phyloP scores from a whole-genome alignment of 2,329 filamentous ascomycete genomes.

The Alternaria sp. region DNA sequence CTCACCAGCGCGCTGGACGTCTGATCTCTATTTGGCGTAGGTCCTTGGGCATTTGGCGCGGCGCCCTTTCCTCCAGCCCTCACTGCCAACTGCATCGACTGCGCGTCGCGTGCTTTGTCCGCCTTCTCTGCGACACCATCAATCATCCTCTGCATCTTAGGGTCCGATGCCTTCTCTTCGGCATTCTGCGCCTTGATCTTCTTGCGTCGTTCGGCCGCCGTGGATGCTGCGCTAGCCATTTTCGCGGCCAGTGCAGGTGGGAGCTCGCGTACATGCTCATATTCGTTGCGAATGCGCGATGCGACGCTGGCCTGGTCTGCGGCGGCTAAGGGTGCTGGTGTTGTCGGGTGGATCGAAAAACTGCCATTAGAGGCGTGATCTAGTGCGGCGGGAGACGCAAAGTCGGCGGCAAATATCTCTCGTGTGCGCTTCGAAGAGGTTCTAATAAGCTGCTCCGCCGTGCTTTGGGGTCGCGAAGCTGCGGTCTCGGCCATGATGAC shows the following conservation, averaged over 20 bases:
- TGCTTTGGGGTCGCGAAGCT: conserved; percentile 27
- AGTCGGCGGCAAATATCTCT: conserved; percentile 64
- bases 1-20: conserved; percentile 68
- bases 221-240: conserved; percentile 69
- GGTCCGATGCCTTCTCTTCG: conserved; percentile 59
- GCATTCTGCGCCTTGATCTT: conserved; percentile 64
- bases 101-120: conserved; percentile 54
- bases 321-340: conserved; percentile 55
- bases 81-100: conserved; percentile 67
- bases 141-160: conserved; percentile 72
- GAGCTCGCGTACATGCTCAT: conserved; percentile 78
- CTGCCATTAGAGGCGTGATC: conserved; percentile 51
- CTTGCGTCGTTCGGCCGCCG: conserved; percentile 69
- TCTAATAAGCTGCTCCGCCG: conserved; percentile 45
- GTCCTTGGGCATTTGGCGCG: conserved; percentile 65
- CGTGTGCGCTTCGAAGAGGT: conserved; percentile 63
- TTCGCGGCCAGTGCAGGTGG: conserved; percentile 82
- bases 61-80: conserved; percentile 57
- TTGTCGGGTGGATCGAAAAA: conserved; percentile 55
- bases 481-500: conserved; percentile 32
- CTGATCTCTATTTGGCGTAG: conserved; percentile 60
- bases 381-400: conserved; percentile 55
- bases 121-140: conserved; percentile 66
- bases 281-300: conserved; percentile 74
- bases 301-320: conserved; percentile 61